These are phyloP conservation scores for Camelina hispida DNA, from an alignment of 345 rosid species.

Conservation along the genomic window DNA sequence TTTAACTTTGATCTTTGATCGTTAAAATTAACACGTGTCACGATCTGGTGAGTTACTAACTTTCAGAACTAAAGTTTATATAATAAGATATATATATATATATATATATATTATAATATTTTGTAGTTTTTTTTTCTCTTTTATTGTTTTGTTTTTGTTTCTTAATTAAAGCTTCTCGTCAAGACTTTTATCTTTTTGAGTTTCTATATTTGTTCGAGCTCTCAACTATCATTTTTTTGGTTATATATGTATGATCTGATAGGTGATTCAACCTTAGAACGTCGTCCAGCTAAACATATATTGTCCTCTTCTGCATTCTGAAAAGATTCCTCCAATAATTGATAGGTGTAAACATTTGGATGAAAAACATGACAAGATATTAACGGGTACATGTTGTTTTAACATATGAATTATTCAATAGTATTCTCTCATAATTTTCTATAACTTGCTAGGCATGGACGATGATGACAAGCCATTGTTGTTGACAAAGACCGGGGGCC, in stretches of 20 bases:
- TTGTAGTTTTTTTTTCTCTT: neutral
- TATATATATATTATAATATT: neutral
- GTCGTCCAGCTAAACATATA: neutral
- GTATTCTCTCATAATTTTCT: neutral
- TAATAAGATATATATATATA: too few species aligned
- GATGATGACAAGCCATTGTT: neutral
- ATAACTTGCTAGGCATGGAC: neutral
- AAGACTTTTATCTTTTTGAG: neutral
- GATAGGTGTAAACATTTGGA: neutral
- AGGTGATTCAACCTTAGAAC: neutral
- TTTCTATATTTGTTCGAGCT: neutral
- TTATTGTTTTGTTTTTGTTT: neutral
- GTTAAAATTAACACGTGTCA: too few species aligned
- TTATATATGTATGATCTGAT: neutral
- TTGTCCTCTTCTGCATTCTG: neutral
- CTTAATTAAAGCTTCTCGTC: neutral
- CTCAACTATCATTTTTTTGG: neutral
- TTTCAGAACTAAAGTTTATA: too few species aligned
- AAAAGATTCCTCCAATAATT: neutral
- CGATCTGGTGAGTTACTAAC: too few species aligned
- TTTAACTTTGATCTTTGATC: too few species aligned
- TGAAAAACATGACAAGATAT: neutral
- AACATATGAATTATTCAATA: neutral
- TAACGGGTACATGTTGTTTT: neutral
- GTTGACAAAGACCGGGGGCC: neutral